Percentiles rank a stretch among this genome's conserved stretches.
Conservation (phyloP, 805 yeast genomes). For the Lipomyces starkeyi region DNA sequence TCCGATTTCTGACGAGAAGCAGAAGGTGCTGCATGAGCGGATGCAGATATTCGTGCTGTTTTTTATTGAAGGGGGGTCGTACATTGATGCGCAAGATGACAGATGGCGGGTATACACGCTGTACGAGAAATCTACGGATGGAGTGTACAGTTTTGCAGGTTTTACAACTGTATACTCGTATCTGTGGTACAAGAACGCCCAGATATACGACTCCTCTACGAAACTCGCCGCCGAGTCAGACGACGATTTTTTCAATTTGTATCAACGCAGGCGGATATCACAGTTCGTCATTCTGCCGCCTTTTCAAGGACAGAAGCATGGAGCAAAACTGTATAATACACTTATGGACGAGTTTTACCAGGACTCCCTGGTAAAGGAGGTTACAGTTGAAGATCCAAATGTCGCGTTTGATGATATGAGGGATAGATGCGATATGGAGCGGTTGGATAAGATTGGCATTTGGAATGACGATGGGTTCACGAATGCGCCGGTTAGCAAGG, state of each 20-base stretch:
- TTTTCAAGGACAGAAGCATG: slow-evolving; percentile 75
- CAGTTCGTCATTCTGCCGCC: slow-evolving; percentile 88
- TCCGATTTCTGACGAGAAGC: slow-evolving; percentile 50
- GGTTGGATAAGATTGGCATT: slow-evolving; percentile 48
- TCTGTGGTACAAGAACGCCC: slow-evolving; percentile 70
- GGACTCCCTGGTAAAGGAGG: slow-evolving; percentile 63
- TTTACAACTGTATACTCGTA: slow-evolving; percentile 84
- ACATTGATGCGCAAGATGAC: slow-evolving; percentile 75
- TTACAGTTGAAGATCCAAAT: slow-evolving; percentile 93
- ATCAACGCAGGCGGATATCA: slow-evolving; percentile 73
- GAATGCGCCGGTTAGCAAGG: slow-evolving; percentile 38
- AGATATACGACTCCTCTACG: slow-evolving; percentile 53
- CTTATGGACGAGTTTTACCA: slow-evolving; percentile 62
- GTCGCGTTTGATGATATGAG: slow-evolving; percentile 90
- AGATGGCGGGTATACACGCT: slow-evolving; percentile 80
- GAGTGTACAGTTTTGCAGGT: slow-evolving; percentile 63
- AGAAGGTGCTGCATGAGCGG: slow-evolving; percentile 64
- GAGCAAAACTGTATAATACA: slow-evolving; percentile 63
- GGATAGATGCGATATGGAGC: slow-evolving; percentile 75
- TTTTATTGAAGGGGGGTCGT: slow-evolving; percentile 93
- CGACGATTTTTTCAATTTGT: slow-evolving; percentile 19
- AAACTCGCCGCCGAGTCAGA: slow-evolving; percentile 17
- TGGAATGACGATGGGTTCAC: slow-evolving; percentile 40
- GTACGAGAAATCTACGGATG: slow-evolving; percentile 42
- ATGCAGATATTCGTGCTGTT: slow-evolving; percentile 80